Conservation (phyloP, 441 rosid genomes). For the Iberis amara region DNA sequence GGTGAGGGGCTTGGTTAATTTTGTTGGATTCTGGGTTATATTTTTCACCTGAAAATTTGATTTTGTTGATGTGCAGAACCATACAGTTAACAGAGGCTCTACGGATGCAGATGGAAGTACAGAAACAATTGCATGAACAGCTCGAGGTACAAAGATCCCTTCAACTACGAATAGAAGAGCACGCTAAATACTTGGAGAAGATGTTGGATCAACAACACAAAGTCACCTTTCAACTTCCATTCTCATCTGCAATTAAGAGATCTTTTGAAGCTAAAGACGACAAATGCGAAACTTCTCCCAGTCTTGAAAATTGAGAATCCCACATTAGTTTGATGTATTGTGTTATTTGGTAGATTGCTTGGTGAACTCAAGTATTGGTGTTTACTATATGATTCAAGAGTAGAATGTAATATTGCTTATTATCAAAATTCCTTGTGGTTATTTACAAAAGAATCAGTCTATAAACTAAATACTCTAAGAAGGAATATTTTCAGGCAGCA, state of each 20-base stretch:
- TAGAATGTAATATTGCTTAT: too few relatives aligned
- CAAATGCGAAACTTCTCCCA: conserved; percentile 24
- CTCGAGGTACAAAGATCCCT: conserved; percentile 61
- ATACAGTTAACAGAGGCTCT: conserved; percentile 52
- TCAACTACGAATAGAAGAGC: conserved; percentile 59
- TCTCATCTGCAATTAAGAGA: not conserved
- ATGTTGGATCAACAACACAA: conserved; percentile 60
- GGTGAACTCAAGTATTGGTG: conserved; percentile 4
- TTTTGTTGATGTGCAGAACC: conserved; percentile 28
- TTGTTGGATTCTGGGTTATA: not conserved
- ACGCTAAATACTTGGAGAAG: conserved; percentile 59
- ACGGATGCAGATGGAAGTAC: conserved; percentile 74
- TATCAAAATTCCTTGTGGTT: too few relatives aligned
- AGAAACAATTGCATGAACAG: conserved; percentile 71
- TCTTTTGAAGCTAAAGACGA: too few relatives aligned
- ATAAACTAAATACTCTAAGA: not conserved
- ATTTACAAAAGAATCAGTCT: too few relatives aligned
- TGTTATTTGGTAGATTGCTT: not conserved
- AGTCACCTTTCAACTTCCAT: conserved; percentile 37
- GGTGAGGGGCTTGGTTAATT: conserved; percentile 30
- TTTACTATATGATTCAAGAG: conserved; percentile 2
- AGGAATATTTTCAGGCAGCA: not conserved
- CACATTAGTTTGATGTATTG: conserved; percentile 11
- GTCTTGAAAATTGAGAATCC: not conserved
- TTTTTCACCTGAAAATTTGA: not conserved